Evolutionary conservation across 2,329 filamentous ascomycete genomes (phyloP), one percentile per base, ranked within the genome.

Genomic region (Aspergillus sp.): DNA sequence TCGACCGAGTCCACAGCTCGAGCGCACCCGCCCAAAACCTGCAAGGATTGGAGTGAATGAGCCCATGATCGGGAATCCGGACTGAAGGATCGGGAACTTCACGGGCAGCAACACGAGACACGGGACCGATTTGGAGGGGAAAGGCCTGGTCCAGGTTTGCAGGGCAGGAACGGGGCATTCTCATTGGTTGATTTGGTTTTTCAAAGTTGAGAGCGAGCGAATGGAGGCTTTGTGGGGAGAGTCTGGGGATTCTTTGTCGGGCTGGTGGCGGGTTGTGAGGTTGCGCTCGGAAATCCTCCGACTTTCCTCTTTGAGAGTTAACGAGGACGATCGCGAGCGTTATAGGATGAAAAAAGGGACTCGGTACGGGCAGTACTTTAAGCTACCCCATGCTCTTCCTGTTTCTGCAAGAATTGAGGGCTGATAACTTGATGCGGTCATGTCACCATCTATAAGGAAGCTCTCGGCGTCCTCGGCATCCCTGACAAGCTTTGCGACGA

Each of bases 51-150:
- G 59, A 52, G 47, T 23, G 23, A 23, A 55, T 17, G 30, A 57
- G 49, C 23, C 43, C 54, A 41, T 53, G 7, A 47, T 61, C 54
- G 54, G 59, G 38, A 54, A 50, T 61, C 49, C 48, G 59, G 57
- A 13, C 22, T 30, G 30, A 34, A 51, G 19, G 34, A 45, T 34
- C 31, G 46, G 54, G 46, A 30, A 51, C 15, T 17, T 31, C 45
- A 17, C 6, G 45, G n/a, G 45, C 45, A 47, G 45, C 25, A 50
- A 30, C 23, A 25, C 47, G 7, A 30, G 19, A 30, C 22, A 15
- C 23, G 25, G 15, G 25, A 50, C 47, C 25, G 47, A 30, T 4
- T 22, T 47, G 15, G n/a, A 23, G 17, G 45, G 25, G 25, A 17
- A 25, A 23, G 8, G 25, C 19, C 8, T 6, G 47, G 48, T n/a